Evolutionary conservation across 176 grass and related monocot genomes (phyloP).

Genomic region (Triticum urartu): DNA sequence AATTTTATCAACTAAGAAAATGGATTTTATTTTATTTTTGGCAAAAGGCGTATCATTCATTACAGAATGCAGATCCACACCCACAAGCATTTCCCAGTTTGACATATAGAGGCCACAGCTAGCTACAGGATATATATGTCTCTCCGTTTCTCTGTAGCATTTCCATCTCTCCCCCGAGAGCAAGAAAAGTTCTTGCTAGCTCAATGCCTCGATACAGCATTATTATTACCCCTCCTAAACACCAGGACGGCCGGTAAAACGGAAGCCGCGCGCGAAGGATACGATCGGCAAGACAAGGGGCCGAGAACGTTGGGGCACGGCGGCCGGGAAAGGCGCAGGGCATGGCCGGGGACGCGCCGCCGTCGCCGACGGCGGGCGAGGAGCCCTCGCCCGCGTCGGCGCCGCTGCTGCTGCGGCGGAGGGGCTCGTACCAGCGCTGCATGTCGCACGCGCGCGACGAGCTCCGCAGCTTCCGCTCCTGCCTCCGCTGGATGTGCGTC

Average conservation of each 20-base stretch:
- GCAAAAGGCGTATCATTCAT: background rate
- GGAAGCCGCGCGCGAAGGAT: too few relatives aligned
- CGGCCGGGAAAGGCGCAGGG: background rate
- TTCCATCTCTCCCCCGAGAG: background rate
- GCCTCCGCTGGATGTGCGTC: slow-evolving; percentile 73
- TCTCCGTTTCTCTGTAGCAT: background rate
- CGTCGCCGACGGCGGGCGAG: background rate
- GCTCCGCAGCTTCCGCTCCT: slow-evolving; percentile 54
- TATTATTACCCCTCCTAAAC: slow-evolving; percentile 28
- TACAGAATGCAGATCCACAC: background rate
- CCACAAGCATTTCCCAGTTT: slow-evolving; percentile 7
- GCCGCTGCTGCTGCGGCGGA: slow-evolving; percentile 37
- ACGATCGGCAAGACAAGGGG: background rate
- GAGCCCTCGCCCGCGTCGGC: background rate
- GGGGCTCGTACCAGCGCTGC: slow-evolving; percentile 46
- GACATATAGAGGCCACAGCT: background rate
- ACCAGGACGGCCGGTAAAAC: slow-evolving; percentile 29
- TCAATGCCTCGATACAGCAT: background rate
- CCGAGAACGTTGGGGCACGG: background rate
- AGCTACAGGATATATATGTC: background rate
- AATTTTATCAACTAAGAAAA: background rate
- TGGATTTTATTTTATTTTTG: background rate
- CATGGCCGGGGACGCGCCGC: background rate
- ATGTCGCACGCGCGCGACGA: slow-evolving; percentile 67
- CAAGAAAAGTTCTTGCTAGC: background rate